Base-by-base conservation (phyloP, 345 rosid genomes). In the Arabidopsis arenosa region DNA sequence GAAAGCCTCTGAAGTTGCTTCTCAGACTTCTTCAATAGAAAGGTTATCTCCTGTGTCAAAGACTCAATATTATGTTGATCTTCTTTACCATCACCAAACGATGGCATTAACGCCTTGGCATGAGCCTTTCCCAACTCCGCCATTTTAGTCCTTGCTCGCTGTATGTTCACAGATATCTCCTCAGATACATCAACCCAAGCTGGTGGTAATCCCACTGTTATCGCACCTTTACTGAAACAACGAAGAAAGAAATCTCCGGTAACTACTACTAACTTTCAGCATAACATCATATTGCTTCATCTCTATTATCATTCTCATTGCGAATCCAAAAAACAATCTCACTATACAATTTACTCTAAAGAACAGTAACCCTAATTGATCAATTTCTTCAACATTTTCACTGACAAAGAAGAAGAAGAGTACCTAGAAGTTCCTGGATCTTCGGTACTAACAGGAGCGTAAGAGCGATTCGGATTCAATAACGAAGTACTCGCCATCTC, bases 111-210 rank as follows among this genome's bases (percentile, higher is more conserved):
- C 47, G 97, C 96, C 77, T 95, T 95, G 41, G 94, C 92, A 75
- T 92, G 97, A 81, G 96, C 93, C 78, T 85, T 95, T 28, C 93
- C 85, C 77, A 95, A 59, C 78, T 90, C 98, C 1, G 75, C 82
- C 98, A 89, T 90, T 84, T 86, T 92, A 1, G 80, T 80, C 52
- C 84, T 83, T 18, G 90, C 97, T 12, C 82, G 90, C 68, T 89
- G 96, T 81, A 92, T 86, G 73, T 92, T 85, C 37, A 80, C 86
- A 3, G 93, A 86, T 57, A 95, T 88, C 75, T 90, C 98, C 84
- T 92, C 96, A 8, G 99, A 90, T 14, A 91, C 87, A 85, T 89
- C 96, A 65, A 95, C 98, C 99, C 98, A 92, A 81, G 87, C 89
- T 36, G 98, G 99, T 12, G 97, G 99, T 65, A 95, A 80, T 62